Conservation (phyloP, 2,329 filamentous ascomycete species). For the Venturia carpophila region DNA sequence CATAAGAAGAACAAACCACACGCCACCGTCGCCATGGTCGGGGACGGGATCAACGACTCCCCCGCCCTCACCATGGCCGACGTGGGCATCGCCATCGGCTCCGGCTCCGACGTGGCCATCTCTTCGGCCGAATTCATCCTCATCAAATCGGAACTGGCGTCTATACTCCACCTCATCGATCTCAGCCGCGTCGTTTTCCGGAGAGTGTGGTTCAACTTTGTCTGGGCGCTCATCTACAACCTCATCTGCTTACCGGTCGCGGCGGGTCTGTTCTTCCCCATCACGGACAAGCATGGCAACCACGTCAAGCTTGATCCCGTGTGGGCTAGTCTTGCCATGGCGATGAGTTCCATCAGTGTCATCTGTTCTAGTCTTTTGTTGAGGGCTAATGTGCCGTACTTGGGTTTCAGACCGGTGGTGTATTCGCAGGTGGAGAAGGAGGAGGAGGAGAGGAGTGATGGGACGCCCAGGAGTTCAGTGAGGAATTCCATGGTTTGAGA, state of each 20-base stretch:
- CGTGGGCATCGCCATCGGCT: conserved; percentile 73
- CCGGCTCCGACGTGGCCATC: conserved; percentile 74
- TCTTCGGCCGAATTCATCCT: conserved; percentile 76
- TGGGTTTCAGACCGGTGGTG: conserved; percentile 33
- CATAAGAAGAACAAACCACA: conserved; percentile 28
- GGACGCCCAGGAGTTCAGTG: no score
- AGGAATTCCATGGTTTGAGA: no score
- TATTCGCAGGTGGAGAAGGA: neutral
- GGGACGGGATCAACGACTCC: conserved; percentile 81
- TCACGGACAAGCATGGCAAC: conserved; percentile 38
- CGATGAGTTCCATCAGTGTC: conserved; percentile 82
- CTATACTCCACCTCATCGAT: conserved; percentile 64
- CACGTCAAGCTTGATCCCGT: conserved; percentile 65
- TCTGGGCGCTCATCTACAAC: conserved; percentile 80
- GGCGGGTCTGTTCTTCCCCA: conserved; percentile 67
- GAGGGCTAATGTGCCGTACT: conserved; percentile 41
- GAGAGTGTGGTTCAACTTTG: conserved; percentile 77
- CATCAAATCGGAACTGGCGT: conserved; percentile 59
- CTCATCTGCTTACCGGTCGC: conserved; percentile 69
- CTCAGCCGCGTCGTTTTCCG: conserved; percentile 66
- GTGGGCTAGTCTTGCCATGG: conserved; percentile 91
- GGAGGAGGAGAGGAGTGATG: neutral
- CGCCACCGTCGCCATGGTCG: conserved; percentile 70
- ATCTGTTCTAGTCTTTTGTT: conserved; percentile 72
- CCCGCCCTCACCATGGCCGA: conserved; percentile 74